These are phyloP conservation scores for Diplosphaera chodatii DNA, from an alignment of 139 green algal genomes.

Conservation along the genomic window DNA sequence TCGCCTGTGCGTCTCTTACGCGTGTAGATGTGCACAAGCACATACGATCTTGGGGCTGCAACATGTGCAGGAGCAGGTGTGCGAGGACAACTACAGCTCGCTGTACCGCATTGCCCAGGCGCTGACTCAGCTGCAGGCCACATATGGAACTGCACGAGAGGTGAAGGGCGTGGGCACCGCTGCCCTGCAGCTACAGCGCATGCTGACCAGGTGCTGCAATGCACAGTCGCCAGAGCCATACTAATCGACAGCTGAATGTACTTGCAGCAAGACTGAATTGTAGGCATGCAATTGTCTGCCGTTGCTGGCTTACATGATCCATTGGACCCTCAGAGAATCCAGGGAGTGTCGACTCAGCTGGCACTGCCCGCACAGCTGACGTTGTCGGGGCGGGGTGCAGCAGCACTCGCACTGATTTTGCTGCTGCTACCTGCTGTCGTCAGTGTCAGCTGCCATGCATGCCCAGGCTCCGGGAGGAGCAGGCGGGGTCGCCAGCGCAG, in stretches of 20 bases:
- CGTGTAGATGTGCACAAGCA: background rate
- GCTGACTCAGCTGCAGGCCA: constrained; percentile 66
- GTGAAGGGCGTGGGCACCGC: constrained; percentile 72
- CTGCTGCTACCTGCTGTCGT: too few species aligned
- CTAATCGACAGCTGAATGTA: too few species aligned
- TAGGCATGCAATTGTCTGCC: too few species aligned
- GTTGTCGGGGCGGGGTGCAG: too few species aligned
- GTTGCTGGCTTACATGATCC: too few species aligned
- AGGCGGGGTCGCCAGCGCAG: background rate
- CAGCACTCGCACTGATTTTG: too few species aligned
- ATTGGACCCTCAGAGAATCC: too few species aligned
- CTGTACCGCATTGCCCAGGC: constrained; percentile 66
- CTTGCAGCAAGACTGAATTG: too few species aligned
- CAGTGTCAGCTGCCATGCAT: constrained; percentile 1
- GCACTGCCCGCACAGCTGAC: too few species aligned
- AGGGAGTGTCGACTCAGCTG: too few species aligned
- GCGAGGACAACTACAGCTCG: constrained; percentile 64
- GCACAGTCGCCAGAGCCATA: too few species aligned
- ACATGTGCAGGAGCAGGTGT: constrained; percentile 32
- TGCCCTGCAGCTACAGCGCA: constrained; percentile 58
- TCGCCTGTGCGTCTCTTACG: background rate
- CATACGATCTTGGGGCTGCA: too few species aligned
- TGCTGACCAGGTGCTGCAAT: constrained; percentile 33
- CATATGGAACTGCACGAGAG: constrained; percentile 55
- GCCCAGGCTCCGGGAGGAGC: background rate